Evolutionary conservation across 2,329 filamentous ascomycete species (phyloP).

Genomic region (Lachnellula cervina): DNA sequence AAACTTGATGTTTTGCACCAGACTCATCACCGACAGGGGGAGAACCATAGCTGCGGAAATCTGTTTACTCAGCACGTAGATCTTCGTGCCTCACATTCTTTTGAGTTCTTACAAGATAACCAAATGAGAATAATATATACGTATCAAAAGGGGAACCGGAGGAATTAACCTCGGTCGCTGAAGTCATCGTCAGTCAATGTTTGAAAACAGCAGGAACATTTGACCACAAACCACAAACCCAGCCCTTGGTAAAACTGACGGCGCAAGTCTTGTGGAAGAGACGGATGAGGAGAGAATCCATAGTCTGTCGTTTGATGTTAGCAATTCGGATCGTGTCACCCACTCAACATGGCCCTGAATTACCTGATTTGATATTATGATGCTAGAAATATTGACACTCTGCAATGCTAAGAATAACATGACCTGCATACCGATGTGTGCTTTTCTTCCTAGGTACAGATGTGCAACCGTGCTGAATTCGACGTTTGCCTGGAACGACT

Average conservation of each 20-base stretch:
- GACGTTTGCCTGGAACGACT: too few relatives aligned
- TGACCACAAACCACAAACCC: slow-evolving; percentile 1
- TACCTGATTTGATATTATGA: slow-evolving; percentile 8
- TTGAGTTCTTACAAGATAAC: too few relatives aligned
- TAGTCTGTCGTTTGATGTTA: neutral
- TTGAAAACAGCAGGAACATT: too few relatives aligned
- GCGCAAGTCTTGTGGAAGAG: slow-evolving; percentile 5
- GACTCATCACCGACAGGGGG: slow-evolving; percentile 5
- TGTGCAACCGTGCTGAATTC: neutral
- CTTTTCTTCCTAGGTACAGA: slow-evolving; percentile 1
- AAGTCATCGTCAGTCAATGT: too few relatives aligned
- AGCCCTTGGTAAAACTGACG: slow-evolving; percentile 1
- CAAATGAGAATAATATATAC: too few relatives aligned
- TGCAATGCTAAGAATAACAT: slow-evolving; percentile 3
- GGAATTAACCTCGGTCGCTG: too few relatives aligned
- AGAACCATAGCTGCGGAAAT: slow-evolving; percentile 2
- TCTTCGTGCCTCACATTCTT: too few relatives aligned
- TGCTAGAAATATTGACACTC: slow-evolving; percentile 6
- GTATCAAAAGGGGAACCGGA: too few relatives aligned
- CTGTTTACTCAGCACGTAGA: neutral
- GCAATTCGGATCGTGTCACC: neutral
- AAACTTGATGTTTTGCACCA: slow-evolving; percentile 5
- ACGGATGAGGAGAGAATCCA: slow-evolving; percentile 1
- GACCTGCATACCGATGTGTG: slow-evolving; percentile 2
- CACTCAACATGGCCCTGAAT: neutral